Evolutionary conservation across 768 basidiomycete genomes (phyloP), one percentile per base, ranked within the genome.

Genomic region (Tricholoma sp.): DNA sequence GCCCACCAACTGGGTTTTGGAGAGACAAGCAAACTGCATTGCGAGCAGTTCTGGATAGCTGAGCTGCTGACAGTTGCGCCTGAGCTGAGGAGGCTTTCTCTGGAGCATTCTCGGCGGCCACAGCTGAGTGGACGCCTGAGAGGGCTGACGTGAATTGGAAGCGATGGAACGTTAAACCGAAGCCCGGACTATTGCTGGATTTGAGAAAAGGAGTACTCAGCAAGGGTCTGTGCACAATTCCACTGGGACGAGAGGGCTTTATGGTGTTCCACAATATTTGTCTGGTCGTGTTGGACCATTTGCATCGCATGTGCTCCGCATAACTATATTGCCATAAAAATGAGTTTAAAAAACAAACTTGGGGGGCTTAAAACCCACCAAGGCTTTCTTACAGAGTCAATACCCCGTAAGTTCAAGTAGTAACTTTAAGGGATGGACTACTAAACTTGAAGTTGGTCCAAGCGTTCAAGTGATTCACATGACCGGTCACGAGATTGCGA

Each of bases 261-360:
- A 29, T 37, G 41, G 54, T 37, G 19, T 56, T 61, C 34, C 63
- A 65, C 51, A 72, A 54, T 47, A 74, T 61, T 68, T 73, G 70
- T 68, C 74, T 82, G 77, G 82, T 69, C 24, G 24, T 27, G 64
- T 71, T 75, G 61, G 75, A 77, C 80, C 77, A 80, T 71, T 73
- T 79, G 79, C 85, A 86, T 87, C 76, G 84, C 87, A 89, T 88
- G 81, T 76, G 80, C 71, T 67, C 80, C 67, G 80, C 84, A 86
- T 86, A 66, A 77, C 84, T 81, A 58, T 18, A 16, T 37, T 29
- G 37, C 46, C 18, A 63, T 56, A 19, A 41, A 55, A 53, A 19
- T 18, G 3, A 53, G 19, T 7, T 41, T 11, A 1, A 16, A 55
- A 0, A 12, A 16, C 2, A 18, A 18, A 14, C 22, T 21, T 29